Evolutionary conservation across 177 flowering plant genomes (phyloP), one percentile per base, ranked within the genome.

Genomic region (Vitis hybrid): DNA sequence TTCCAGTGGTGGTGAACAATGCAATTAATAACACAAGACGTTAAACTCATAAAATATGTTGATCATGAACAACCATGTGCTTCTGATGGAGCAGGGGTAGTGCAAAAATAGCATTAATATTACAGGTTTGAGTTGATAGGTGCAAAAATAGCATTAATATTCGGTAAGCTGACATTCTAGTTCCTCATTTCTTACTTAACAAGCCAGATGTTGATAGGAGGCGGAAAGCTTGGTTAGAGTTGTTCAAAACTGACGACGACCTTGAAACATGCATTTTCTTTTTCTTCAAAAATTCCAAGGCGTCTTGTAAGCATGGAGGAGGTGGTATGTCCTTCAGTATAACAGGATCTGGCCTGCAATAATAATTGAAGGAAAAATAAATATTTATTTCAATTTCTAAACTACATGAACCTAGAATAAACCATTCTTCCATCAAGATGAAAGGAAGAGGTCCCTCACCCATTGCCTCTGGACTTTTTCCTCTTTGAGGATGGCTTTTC

Each of bases 161-260:
- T 13, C 28, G 28, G 13, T 22, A 11, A 13, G 63, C 38, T 60
- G 5, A 24, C 63, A 60, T 38, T 38, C 47, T 38, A 38, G 28
- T 0, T 24, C 47, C 12, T 49, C 57, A 72, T 44, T 71, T 67
- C 62, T 60, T 17, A 59, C 71, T 78, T 62, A 91, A 74, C 75
- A 88, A 71, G 69, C 91, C 89, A 52, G 85, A 76, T 10, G 66
- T 62, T 44, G 91, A 85, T 50, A 94, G 80, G 69, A 89, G 80
- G 64, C 98, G 89, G 61, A 92, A 75, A 31, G 98, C 98, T 83
- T 90, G 93, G 59, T 81, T 85, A 58, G 96, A 78, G 81, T 92
- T 92, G 78, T 84, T 85, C 80, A 94, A 75, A 73, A 90, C 89
- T 2, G 97, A 75, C 22, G 82, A 67, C 12, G 98, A 95, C 76